A percentile compares a stretch with the other conserved stretches of the same genome.
phyloP scores from a whole-genome alignment of 225 moss, liverwort and hornwort genomes.

The Sphagnum tenellum region DNA sequence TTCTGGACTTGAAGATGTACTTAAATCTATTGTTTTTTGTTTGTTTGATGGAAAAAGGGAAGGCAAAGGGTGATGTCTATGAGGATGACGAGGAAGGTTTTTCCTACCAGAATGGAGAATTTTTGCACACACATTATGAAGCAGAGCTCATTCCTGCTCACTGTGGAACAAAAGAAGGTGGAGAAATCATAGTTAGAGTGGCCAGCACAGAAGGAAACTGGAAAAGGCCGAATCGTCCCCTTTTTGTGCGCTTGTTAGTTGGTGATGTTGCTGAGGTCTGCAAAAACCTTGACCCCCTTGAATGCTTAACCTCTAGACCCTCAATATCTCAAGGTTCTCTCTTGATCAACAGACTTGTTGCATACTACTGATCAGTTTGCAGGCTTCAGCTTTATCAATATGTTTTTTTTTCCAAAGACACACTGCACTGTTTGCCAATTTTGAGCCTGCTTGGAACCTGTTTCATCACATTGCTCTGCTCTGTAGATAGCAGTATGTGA shows the following conservation, averaged over 20 bases:
- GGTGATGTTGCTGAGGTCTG: constrained; percentile 47
- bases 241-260: constrained; percentile 64
- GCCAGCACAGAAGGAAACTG: constrained; percentile 41
- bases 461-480: no score
- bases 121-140: constrained; percentile 51
- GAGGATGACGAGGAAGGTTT: constrained; percentile 84
- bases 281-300: no score
- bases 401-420: no score
- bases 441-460: no score
- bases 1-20: not conserved
- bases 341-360: no score
- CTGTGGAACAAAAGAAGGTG: constrained; percentile 12
- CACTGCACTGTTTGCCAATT: no score
- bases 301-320: no score
- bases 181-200: constrained; percentile 47
- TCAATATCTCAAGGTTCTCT: no score
- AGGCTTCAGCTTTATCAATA: no score
- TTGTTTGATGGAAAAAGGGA: constrained; percentile 29
- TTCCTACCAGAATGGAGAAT: constrained; percentile 51
- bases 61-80: constrained; percentile 56
- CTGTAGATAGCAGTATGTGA: no score
- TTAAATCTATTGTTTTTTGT: not conserved
- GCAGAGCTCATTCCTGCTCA: constrained; percentile 31
- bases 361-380: no score
- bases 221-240: constrained; percentile 45